These are phyloP conservation scores for Saccharomyces pastorianus DNA, from an alignment of 1,139 yeast genomes.

Conservation along the genomic window DNA sequence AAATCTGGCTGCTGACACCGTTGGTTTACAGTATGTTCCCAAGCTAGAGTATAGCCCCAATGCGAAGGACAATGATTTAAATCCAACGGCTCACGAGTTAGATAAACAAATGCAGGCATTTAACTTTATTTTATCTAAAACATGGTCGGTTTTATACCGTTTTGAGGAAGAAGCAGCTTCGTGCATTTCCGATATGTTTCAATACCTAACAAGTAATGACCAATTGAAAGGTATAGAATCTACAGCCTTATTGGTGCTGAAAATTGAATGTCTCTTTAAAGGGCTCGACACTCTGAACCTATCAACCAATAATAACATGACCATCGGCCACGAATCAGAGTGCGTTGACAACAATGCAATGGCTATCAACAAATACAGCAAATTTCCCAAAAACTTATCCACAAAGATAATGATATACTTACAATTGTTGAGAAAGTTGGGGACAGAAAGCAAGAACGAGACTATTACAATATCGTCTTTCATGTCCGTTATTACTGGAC, in stretches of 20 bases:
- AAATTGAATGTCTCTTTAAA: conserved; percentile 66
- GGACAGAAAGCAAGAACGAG: conserved; percentile 26
- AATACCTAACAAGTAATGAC: conserved; percentile 71
- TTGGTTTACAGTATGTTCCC: conserved; percentile 46
- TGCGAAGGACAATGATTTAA: conserved; percentile 12
- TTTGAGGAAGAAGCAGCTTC: conserved; percentile 89
- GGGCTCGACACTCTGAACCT: conserved; percentile 54
- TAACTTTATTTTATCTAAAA: conserved; percentile 61
- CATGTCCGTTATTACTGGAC: conserved; percentile 76
- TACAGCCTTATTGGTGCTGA: conserved; percentile 65
- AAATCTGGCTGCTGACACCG: conserved; percentile 53
- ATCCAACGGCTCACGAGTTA: conserved; percentile 46
- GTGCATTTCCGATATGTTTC: conserved; percentile 86
- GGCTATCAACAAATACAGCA: conserved; percentile 34
- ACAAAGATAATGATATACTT: conserved; percentile 72
- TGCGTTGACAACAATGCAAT: neutral
- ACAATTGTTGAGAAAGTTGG: conserved; percentile 55
- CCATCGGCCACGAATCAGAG: conserved; percentile 1
- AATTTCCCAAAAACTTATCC: conserved; percentile 84
- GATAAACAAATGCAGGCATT: conserved; percentile 48
- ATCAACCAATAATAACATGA: neutral
- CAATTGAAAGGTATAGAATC: conserved; percentile 63
- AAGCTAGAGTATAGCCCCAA: conserved; percentile 23
- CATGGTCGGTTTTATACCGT: conserved; percentile 83
- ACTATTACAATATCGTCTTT: conserved; percentile 48